phyloP scores from a whole-genome alignment of 1,284 basidiomycete species.

The Neolentinus lepideus region DNA sequence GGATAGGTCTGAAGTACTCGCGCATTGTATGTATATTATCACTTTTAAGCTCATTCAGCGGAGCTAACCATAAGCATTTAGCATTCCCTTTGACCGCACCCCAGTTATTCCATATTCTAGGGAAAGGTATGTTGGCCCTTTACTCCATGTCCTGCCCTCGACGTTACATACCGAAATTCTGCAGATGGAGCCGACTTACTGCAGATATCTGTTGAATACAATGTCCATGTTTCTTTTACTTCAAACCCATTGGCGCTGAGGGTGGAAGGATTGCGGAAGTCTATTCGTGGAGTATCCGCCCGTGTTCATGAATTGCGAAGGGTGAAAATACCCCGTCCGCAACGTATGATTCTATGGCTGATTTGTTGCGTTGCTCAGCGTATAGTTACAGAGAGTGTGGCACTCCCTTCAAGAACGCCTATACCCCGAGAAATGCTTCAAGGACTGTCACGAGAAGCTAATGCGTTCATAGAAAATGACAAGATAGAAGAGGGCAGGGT shows the following conservation, averaged over 20 bases:
- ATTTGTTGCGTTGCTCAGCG: not conserved
- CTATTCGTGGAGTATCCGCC: conserved; percentile 35
- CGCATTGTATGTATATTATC: conserved; percentile 34
- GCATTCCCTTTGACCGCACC: conserved; percentile 49
- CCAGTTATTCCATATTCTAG: conserved; percentile 65
- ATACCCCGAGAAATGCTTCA: conserved; percentile 42
- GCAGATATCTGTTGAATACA: conserved; percentile 47
- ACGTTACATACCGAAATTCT: too few relatives aligned
- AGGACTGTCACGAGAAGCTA: conserved; percentile 58
- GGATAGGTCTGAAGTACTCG: conserved; percentile 45
- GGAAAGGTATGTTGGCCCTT: conserved; percentile 45
- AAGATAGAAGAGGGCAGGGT: conserved; percentile 38
- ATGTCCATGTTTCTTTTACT: conserved; percentile 55
- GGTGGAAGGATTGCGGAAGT: conserved; percentile 48
- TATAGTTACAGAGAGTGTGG: conserved; percentile 40
- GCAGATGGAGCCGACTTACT: conserved; percentile 60
- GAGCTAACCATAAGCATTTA: conserved; percentile 18
- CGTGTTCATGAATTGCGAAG: conserved; percentile 40
- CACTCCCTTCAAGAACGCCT: conserved; percentile 36
- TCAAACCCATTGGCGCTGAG: conserved; percentile 47
- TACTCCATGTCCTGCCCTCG: conserved; percentile 5
- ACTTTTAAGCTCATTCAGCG: not conserved
- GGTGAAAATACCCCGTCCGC: conserved; percentile 24
- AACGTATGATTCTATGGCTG: not conserved
- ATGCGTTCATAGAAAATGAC: conserved; percentile 50